Conservation (phyloP, 1,284 basidiomycete species). For the Ganoderma sp. region DNA sequence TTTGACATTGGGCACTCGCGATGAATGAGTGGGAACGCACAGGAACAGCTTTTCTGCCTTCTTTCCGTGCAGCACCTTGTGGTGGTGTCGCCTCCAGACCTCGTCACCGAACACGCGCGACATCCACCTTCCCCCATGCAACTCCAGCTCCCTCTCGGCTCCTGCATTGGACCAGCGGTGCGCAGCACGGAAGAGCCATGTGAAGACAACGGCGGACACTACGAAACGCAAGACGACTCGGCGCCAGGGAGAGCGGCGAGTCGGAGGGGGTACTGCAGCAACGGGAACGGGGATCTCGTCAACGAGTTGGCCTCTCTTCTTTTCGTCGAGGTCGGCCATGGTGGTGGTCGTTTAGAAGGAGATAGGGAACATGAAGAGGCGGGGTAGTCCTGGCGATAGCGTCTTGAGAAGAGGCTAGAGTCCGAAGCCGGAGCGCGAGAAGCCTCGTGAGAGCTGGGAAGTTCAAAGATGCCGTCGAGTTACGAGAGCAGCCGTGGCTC, state of each 20-base stretch:
- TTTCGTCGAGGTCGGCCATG: constrained; percentile 25
- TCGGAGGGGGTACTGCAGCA: constrained; percentile 20
- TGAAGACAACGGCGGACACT: constrained; percentile 16
- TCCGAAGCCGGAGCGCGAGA: constrained; percentile 20
- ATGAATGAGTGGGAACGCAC: constrained; percentile 24
- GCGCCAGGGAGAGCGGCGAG: constrained; percentile 8
- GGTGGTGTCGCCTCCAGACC: constrained; percentile 13
- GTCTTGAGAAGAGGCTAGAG: constrained; percentile 11
- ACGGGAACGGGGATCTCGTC: constrained; percentile 27
- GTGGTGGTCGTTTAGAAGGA: constrained; percentile 24
- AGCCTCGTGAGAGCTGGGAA: constrained; percentile 9
- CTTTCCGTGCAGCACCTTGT: constrained; percentile 33
- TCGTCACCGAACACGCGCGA: constrained; percentile 29
- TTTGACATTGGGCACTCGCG: neutral
- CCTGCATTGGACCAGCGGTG: constrained; percentile 25
- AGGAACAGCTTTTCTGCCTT: constrained; percentile 34
- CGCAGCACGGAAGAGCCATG: constrained; percentile 17
- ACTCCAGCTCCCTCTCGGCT: constrained; percentile 31
- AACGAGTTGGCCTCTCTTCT: constrained; percentile 12
- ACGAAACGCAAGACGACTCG: constrained; percentile 17
- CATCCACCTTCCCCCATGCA: constrained; percentile 29
- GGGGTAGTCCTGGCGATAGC: constrained; percentile 5
- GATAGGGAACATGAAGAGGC: constrained; percentile 11
- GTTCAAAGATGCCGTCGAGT: neutral
- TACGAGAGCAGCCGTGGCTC: neutral